phyloP scores from a whole-genome alignment of 2,329 filamentous ascomycete genomes.

The Talaromyces amestolkiae region DNA sequence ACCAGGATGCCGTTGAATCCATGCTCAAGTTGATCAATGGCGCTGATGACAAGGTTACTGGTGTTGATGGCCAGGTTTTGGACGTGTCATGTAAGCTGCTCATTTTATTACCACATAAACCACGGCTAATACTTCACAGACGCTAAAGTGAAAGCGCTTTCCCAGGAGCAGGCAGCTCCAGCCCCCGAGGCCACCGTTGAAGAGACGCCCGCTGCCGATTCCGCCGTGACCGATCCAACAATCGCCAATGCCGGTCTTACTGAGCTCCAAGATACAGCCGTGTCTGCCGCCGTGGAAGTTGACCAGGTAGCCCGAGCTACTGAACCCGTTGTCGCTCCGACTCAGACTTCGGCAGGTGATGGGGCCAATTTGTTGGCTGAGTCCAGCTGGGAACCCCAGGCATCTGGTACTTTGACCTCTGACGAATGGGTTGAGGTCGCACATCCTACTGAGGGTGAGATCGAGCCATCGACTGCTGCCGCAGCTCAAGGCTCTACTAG shows the following conservation, averaged over 20 bases:
- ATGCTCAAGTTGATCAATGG: constrained; percentile 62
- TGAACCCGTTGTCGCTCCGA: constrained; percentile 30
- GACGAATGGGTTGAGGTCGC: constrained; percentile 76
- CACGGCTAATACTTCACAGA: constrained; percentile 35
- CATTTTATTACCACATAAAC: background rate
- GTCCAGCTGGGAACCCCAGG: constrained; percentile 56
- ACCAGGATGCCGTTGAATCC: constrained; percentile 56
- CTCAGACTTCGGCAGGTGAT: constrained; percentile 43
- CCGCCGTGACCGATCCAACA: constrained; percentile 54
- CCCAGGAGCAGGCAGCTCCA: constrained; percentile 42
- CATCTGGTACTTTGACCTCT: constrained; percentile 48
- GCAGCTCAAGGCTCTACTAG: constrained; percentile 58
- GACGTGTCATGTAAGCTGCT: constrained; percentile 56
- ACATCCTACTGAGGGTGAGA: constrained; percentile 72
- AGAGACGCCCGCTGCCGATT: constrained; percentile 40
- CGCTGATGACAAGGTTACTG: constrained; percentile 56
- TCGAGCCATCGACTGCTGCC: constrained; percentile 61
- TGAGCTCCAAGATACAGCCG: constrained; percentile 53
- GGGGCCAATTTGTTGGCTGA: constrained; percentile 50
- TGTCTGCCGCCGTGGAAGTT: constrained; percentile 57
- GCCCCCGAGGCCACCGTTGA: constrained; percentile 45
- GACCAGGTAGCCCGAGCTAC: constrained; percentile 30
- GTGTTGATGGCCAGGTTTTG: constrained; percentile 54
- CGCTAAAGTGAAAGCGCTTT: constrained; percentile 52
- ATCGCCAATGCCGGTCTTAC: constrained; percentile 59